phyloP scores from a whole-genome alignment of 164 flowering plant species.

The Vitis riparia region DNA sequence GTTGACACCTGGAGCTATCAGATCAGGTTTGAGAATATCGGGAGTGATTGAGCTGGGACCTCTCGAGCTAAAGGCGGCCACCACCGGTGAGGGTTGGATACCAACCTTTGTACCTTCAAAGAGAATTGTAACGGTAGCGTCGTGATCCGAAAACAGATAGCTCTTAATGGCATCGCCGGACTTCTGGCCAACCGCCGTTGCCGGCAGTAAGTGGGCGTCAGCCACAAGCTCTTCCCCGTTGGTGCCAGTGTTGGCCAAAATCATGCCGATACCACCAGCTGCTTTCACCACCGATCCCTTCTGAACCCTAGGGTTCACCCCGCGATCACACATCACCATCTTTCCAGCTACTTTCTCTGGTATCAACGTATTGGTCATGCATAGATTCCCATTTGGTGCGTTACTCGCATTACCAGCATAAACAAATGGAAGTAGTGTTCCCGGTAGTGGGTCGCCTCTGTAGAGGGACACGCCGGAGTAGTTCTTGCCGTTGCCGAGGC shows the following conservation, averaged over 20 bases:
- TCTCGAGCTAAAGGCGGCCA: conserved; percentile 73
- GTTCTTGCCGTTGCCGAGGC: conserved; percentile 53
- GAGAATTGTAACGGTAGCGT: conserved; percentile 45
- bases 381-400: conserved; percentile 43
- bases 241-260: conserved; percentile 53
- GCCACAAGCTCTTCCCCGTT: conserved; percentile 76
- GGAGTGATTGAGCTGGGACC: conserved; percentile 65
- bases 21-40: conserved; percentile 58
- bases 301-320: conserved; percentile 52
- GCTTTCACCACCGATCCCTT: conserved; percentile 54
- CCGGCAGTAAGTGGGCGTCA: conserved; percentile 63
- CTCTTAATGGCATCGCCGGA: conserved; percentile 38
- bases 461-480: conserved; percentile 63
- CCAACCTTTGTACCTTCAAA: conserved; percentile 62
- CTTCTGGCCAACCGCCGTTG: conserved; percentile 50
- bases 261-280: conserved; percentile 67
- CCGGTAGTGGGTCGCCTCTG: conserved; percentile 28
- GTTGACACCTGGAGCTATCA: conserved; percentile 73
- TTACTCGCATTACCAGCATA: conserved; percentile 55
- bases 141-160: conserved; percentile 37
- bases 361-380: conserved; percentile 42
- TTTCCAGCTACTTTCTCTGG: conserved; percentile 54
- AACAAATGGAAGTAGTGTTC: conserved; percentile 35
- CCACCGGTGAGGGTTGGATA: conserved; percentile 64
- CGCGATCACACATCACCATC: conserved; percentile 62